phyloP scores from a whole-genome alignment of 345 rosid genomes.

The Geranium brycei region DNA sequence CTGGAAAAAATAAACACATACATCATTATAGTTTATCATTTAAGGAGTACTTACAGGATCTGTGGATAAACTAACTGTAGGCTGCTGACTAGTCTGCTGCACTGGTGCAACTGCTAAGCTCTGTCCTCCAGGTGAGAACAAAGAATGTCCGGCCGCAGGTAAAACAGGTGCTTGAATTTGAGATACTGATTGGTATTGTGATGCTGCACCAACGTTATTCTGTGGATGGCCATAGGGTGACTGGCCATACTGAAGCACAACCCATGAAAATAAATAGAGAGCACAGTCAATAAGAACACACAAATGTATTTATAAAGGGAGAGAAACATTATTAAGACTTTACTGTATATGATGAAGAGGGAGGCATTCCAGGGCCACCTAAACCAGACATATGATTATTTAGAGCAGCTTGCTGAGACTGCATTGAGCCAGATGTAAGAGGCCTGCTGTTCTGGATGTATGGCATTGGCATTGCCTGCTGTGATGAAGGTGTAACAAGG shows the following conservation, averaged over 20 bases:
- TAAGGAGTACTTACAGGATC: slow-evolving; percentile 37
- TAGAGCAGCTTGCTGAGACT: slow-evolving; percentile 35
- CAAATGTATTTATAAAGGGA: slow-evolving; percentile 3
- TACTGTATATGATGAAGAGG: slow-evolving; percentile 47
- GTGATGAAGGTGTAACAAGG: slow-evolving; percentile 41
- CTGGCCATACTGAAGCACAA: slow-evolving; percentile 38
- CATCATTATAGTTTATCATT: not conserved
- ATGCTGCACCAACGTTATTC: slow-evolving; percentile 22
- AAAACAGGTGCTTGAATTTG: slow-evolving; percentile 40
- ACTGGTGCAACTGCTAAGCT: slow-evolving; percentile 30
- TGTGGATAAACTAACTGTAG: slow-evolving; percentile 30
- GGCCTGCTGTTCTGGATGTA: slow-evolving; percentile 50
- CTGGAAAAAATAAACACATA: not conserved
- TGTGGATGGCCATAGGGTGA: slow-evolving; percentile 60
- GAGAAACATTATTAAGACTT: slow-evolving; percentile 15
- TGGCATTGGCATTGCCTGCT: slow-evolving; percentile 35
- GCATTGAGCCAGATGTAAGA: slow-evolving; percentile 39
- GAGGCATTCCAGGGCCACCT: slow-evolving; percentile 44
- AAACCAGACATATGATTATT: slow-evolving; percentile 27
- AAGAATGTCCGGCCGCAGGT: slow-evolving; percentile 44
- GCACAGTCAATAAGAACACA: slow-evolving; percentile 1
- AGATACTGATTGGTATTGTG: slow-evolving; percentile 45
- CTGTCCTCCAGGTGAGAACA: slow-evolving; percentile 51
- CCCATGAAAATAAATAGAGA: slow-evolving; percentile 10
- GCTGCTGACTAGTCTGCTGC: slow-evolving; percentile 49